These are phyloP conservation scores for Coemansia sp. DNA, from an alignment of 192 early-diverging fungal species.

Conservation along the genomic window DNA sequence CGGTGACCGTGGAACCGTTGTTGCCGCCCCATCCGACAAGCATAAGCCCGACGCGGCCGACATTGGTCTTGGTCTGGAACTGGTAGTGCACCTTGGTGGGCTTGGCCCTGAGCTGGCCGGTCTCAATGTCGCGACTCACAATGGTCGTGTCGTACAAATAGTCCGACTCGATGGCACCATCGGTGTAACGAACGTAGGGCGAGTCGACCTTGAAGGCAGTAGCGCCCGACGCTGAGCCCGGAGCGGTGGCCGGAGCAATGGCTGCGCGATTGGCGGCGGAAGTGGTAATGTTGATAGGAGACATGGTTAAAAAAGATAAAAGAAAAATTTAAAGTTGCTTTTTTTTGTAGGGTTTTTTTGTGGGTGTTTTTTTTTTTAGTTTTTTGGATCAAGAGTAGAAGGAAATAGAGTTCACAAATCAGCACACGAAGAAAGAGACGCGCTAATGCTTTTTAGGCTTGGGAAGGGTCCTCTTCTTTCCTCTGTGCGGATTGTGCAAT, in stretches of 20 bases:
- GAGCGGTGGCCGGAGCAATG: conserved; percentile 29
- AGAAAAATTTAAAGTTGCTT: conserved; percentile 25
- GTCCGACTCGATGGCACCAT: conserved; percentile 75
- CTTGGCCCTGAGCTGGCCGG: conserved; percentile 70
- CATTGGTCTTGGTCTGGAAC: conserved; percentile 83
- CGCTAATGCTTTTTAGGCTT: conserved; percentile 66
- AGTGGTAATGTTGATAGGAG: conserved; percentile 42
- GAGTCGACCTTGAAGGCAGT: conserved; percentile 84
- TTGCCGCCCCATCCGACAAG: conserved; percentile 99
- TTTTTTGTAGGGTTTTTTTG: conserved; percentile 20
- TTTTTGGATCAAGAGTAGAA: conserved; percentile 25
- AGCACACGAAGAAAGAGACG: conserved; percentile 34
- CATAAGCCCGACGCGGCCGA: conserved; percentile 84
- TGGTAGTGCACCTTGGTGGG: conserved; percentile 88
- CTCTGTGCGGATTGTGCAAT: conserved; percentile 81
- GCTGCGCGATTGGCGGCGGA: conserved; percentile 27
- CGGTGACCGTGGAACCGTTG: conserved; percentile 98
- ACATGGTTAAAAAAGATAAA: conserved; percentile 31
- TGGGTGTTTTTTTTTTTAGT: conserved; percentile 10
- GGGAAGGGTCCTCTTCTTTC: conserved; percentile 69
- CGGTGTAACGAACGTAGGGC: conserved; percentile 87
- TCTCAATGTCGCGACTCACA: conserved; percentile 68
- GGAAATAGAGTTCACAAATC: conserved; percentile 26
- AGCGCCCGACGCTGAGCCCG: conserved; percentile 35
- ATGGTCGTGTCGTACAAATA: conserved; percentile 91